A percentile compares a stretch with the other conserved stretches of the same genome.
phyloP scores from a whole-genome alignment of 2,329 filamentous ascomycete species.

The Parasarocladium wereldwijsianum region DNA sequence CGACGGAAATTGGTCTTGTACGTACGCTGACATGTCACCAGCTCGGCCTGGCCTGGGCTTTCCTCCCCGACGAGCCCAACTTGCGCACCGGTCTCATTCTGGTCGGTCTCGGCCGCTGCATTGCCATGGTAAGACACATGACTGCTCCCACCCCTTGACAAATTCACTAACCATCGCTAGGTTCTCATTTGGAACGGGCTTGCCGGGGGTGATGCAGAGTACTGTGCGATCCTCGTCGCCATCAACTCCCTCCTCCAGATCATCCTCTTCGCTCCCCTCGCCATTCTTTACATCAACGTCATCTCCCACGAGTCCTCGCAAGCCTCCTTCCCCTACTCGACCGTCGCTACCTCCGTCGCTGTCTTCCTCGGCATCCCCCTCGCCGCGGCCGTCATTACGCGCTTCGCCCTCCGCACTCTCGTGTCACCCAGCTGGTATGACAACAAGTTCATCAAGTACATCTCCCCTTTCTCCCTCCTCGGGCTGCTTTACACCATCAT shows the following conservation, averaged over 20 bases:
- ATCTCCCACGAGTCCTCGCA: constrained; percentile 34
- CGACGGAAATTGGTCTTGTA: neutral
- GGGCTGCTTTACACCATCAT: constrained; percentile 79
- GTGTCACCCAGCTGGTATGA: constrained; percentile 50
- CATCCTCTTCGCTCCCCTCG: constrained; percentile 55
- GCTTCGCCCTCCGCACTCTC: constrained; percentile 42
- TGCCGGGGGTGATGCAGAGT: constrained; percentile 64
- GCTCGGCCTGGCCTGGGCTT: constrained; percentile 54
- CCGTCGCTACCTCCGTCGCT: constrained; percentile 65
- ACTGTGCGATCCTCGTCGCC: constrained; percentile 69
- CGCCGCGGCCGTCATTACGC: constrained; percentile 62
- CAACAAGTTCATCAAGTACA: constrained; percentile 50
- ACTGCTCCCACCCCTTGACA: neutral
- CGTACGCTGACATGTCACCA: constrained; percentile 14
- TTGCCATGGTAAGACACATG: constrained; percentile 59
- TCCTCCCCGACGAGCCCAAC: constrained; percentile 41
- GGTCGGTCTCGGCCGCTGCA: constrained; percentile 73
- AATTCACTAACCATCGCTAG: constrained; percentile 10
- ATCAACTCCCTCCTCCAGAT: constrained; percentile 65
- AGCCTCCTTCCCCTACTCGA: constrained; percentile 38
- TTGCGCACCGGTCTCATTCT: constrained; percentile 59
- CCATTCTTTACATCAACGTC: constrained; percentile 54
- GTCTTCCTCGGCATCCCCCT: constrained; percentile 79
- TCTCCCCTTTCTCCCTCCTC: constrained; percentile 62
- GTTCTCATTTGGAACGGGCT: constrained; percentile 53